Conservation (phyloP, 2,329 filamentous ascomycete genomes). For the Stemphylium lycopersici region DNA sequence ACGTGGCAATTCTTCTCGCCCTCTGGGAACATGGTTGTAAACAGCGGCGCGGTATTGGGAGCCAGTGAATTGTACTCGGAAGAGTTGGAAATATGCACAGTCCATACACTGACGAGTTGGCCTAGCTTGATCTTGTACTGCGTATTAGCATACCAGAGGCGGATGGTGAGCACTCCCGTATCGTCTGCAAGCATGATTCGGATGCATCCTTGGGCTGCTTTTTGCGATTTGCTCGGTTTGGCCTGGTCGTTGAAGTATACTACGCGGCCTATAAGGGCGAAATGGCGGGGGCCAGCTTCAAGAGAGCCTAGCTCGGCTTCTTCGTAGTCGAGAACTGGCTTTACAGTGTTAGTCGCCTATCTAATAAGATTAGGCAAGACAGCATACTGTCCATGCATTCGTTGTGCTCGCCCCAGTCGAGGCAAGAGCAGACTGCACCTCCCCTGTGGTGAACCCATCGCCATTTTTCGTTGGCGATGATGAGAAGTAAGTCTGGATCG, state of each 20-base stretch:
- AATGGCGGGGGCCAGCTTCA: conserved; percentile 56
- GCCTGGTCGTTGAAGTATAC: conserved; percentile 60
- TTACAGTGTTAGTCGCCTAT: conserved; percentile 36
- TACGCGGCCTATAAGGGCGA: conserved; percentile 62
- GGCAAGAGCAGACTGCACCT: conserved; percentile 50
- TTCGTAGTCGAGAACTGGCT: conserved; percentile 56
- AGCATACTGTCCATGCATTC: conserved; percentile 21
- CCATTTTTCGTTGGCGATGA: conserved; percentile 41
- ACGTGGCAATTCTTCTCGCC: conserved; percentile 61
- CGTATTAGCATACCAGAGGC: conserved; percentile 57
- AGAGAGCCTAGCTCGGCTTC: conserved; percentile 57
- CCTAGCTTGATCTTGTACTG: conserved; percentile 58
- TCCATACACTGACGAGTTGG: conserved; percentile 63
- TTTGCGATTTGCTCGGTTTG: conserved; percentile 52
- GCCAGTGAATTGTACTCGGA: conserved; percentile 50
- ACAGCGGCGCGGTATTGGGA: conserved; percentile 55
- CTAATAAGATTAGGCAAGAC: background rate
- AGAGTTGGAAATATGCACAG: conserved; percentile 60
- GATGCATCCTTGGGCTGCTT: conserved; percentile 58
- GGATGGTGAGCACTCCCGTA: conserved; percentile 61
- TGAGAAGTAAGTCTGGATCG: conserved; percentile 54
- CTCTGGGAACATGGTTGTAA: conserved; percentile 64
- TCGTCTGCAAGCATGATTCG: conserved; percentile 64
- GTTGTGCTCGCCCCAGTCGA: conserved; percentile 38
- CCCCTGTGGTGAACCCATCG: conserved; percentile 61